These are phyloP conservation scores for Handroanthus guayacan DNA, from an alignment of 257 asterid species.

Conservation along the genomic window DNA sequence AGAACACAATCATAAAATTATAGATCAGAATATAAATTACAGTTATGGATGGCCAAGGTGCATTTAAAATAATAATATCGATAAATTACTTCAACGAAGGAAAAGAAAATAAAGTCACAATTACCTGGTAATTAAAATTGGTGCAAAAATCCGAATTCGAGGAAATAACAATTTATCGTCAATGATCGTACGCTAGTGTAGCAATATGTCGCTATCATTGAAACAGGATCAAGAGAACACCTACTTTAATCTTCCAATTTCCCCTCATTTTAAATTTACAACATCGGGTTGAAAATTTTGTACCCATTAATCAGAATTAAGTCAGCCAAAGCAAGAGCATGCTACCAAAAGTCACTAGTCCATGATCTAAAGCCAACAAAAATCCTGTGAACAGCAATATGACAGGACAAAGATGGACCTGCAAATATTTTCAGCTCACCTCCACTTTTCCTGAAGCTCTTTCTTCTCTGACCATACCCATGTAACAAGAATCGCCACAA, in stretches of 20 bases:
- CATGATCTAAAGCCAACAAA: slow-evolving; percentile 21
- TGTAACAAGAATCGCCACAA: slow-evolving; percentile 78
- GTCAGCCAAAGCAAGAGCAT: slow-evolving; percentile 23
- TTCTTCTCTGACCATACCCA: slow-evolving; percentile 96
- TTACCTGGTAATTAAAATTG: background rate
- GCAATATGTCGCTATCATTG: slow-evolving; percentile 13
- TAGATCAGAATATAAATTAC: no score
- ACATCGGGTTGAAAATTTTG: slow-evolving; percentile 35
- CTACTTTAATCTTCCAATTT: slow-evolving; percentile 30
- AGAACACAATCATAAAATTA: no score
- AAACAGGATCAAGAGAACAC: slow-evolving; percentile 28
- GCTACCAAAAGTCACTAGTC: slow-evolving; percentile 33
- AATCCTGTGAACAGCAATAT: slow-evolving; percentile 21
- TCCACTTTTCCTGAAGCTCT: slow-evolving; percentile 98
- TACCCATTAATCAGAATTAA: slow-evolving; percentile 37
- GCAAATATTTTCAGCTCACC: slow-evolving; percentile 49
- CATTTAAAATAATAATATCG: no score
- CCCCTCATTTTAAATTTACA: slow-evolving; percentile 42
- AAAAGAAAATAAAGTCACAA: background rate
- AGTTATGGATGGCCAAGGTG: no score
- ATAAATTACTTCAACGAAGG: no score
- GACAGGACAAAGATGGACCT: slow-evolving; percentile 22
- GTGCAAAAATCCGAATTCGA: slow-evolving; percentile 1
- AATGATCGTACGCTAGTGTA: slow-evolving; percentile 1
- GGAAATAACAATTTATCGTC: slow-evolving; percentile 4